Conservation (phyloP, 2,329 filamentous ascomycete species). For the Cercospora citrullina region DNA sequence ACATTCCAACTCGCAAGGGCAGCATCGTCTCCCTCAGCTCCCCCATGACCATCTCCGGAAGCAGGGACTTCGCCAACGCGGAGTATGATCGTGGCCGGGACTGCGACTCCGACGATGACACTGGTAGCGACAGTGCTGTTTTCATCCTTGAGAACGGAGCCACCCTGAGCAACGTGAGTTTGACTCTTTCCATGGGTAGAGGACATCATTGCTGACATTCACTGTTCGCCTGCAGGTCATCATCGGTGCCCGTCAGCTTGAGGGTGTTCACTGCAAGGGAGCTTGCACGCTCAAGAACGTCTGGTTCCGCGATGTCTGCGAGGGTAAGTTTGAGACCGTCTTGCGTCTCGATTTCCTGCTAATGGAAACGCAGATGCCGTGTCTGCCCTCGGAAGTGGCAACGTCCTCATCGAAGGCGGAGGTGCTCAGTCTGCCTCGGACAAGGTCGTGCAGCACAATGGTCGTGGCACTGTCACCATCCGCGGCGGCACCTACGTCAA, state of each 20-base stretch:
- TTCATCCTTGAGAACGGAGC: constrained; percentile 56
- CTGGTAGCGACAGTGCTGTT: constrained; percentile 49
- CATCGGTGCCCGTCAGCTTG: constrained; percentile 54
- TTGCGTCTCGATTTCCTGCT: background rate
- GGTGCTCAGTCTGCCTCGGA: constrained; percentile 43
- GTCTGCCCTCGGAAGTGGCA: constrained; percentile 41
- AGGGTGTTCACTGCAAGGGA: constrained; percentile 55
- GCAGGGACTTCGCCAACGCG: constrained; percentile 20
- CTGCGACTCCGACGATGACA: constrained; percentile 20
- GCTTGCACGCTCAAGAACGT: constrained; percentile 51
- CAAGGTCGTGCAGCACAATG: constrained; percentile 49
- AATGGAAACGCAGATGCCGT: constrained; percentile 35
- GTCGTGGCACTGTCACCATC: constrained; percentile 42
- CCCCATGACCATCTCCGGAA: constrained; percentile 28
- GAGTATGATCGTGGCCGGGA: constrained; percentile 24
- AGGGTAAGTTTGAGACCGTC: constrained; percentile 33
- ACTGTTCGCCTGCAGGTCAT: constrained; percentile 42
- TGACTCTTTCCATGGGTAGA: background rate
- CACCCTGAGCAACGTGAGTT: constrained; percentile 47
- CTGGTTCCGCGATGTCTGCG: constrained; percentile 48
- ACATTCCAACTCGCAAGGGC: constrained; percentile 38
- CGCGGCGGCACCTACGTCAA: constrained; percentile 48
- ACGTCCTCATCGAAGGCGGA: constrained; percentile 40
- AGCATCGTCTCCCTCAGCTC: constrained; percentile 35
- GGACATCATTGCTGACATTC: background rate